Base-by-base conservation (phyloP, 2,329 filamentous ascomycete genomes). In the Aspergillus fumigatiaffinis region DNA sequence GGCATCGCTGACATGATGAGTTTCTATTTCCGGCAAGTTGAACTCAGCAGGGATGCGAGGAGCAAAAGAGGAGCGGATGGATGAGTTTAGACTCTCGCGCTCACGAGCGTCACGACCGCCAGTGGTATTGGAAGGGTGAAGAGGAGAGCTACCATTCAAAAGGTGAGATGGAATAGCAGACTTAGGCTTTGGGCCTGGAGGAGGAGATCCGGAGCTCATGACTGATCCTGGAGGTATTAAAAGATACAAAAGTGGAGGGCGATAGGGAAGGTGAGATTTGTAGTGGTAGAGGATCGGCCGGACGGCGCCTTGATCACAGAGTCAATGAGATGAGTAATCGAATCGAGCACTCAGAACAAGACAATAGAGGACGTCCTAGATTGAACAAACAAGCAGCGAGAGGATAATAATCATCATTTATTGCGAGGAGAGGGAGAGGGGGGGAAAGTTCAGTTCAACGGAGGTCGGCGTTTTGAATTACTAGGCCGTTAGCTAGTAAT, bases 41-140 rank as follows among this genome's bases (percentile, higher is more conserved):
- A 74, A 71, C 50, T 70, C 68, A 28, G 63, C 60, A 21, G 73
- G 71, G 29, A 70, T 60, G 53, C 71, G 69, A 26, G 72, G 76
- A 32, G 76, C 76, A 69, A 84, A 84, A 14, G 84, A 86, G 6
- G 79, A 80, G 63, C 81, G 75, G 58, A 87, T 87, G 25, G 84
- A 82, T 20, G 82, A 79, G 64, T 80, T 82, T 54, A 86, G 77
- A 55, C 74, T 81, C 53, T 87, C 83, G 32, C 83, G 76, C 66
- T 87, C 84, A 63, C 79, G 76, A 47, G 76, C 76, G 67, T 81
- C 84, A 56, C 80, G 76, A 41, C 74, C 74, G 58, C 79, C 75
- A 17, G 77, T 23, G 4, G 44, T 26, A 23, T 47, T 76, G 10
- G 77, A 73, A 20, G 77, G 73, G 50, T 82, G 76, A 35, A 84